Conservation (phyloP, 2,329 filamentous ascomycete genomes). For the Parafenestella ontariensis region DNA sequence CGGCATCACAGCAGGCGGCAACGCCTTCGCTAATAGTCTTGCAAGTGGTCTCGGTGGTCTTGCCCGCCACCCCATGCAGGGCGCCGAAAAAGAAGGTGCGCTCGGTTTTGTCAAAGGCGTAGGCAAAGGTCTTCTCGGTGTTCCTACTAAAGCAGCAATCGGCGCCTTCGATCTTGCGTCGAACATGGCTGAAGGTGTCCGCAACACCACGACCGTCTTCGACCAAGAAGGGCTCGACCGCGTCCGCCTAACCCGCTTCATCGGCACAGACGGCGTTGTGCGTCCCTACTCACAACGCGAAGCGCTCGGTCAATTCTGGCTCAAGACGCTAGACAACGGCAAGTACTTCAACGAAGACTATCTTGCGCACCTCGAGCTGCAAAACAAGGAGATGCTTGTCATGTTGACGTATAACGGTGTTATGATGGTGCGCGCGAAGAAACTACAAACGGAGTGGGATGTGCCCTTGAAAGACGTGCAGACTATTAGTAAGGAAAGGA, state of each 20-base stretch:
- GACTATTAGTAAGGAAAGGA: slow-evolving; percentile 95
- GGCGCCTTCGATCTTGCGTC: slow-evolving; percentile 96
- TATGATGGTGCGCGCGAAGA: slow-evolving; percentile 86
- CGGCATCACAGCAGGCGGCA: slow-evolving; percentile 92
- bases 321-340: slow-evolving; percentile 97
- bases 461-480: slow-evolving; percentile 94
- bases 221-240: slow-evolving; percentile 94
- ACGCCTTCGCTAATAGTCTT: slow-evolving; percentile 90
- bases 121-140: slow-evolving; percentile 88
- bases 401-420: slow-evolving; percentile 70
- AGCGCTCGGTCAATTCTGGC: slow-evolving; percentile 96
- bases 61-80: slow-evolving; percentile 91
- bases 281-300: slow-evolving; percentile 94
- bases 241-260: slow-evolving; percentile 90
- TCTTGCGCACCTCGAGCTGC: slow-evolving; percentile 93
- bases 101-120: slow-evolving; percentile 97
- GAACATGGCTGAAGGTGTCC: slow-evolving; percentile 95
- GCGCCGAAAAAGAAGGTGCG: slow-evolving; percentile 93
- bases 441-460: slow-evolving; percentile 91
- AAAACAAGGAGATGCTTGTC: slow-evolving; percentile 87
- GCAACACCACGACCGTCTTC: slow-evolving; percentile 98
- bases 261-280: slow-evolving; percentile 90
- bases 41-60: slow-evolving; percentile 93
- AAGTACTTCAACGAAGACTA: slow-evolving; percentile 98
- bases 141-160: slow-evolving; percentile 97